phyloP scores from a whole-genome alignment of 345 rosid genomes.

The Citrus inodora region DNA sequence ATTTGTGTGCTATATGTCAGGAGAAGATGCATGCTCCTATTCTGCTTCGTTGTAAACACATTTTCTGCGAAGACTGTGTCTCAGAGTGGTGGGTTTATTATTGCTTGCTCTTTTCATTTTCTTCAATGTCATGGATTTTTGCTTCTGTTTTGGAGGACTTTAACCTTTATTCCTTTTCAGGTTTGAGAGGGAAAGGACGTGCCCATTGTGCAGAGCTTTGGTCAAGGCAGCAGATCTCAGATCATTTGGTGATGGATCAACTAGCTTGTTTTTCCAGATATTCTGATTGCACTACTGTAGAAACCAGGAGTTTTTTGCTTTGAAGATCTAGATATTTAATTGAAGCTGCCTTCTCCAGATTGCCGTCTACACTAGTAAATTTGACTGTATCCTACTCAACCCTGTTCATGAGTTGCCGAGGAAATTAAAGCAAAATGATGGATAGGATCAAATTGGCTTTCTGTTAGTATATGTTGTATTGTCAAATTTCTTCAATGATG shows the following conservation, averaged over 20 bases:
- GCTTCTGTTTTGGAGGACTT: slow-evolving; percentile 5
- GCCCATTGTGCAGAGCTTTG: slow-evolving; percentile 95
- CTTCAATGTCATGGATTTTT: background rate
- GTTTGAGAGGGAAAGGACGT: slow-evolving; percentile 98
- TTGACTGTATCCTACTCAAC: slow-evolving; percentile 17
- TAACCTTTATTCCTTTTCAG: slow-evolving; percentile 36
- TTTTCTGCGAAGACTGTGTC: slow-evolving; percentile 97
- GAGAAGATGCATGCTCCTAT: slow-evolving; percentile 98
- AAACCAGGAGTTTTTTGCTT: slow-evolving; percentile 14
- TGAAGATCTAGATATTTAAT: slow-evolving; percentile 12
- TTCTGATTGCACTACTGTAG: slow-evolving; percentile 35
- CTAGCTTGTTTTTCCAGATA: slow-evolving; percentile 92
- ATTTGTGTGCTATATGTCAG: slow-evolving; percentile 95
- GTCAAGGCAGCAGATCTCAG: slow-evolving; percentile 92
- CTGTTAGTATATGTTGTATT: slow-evolving; percentile 15
- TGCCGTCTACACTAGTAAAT: slow-evolving; percentile 18
- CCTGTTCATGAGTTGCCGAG: slow-evolving; percentile 7
- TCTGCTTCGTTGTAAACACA: slow-evolving; percentile 91
- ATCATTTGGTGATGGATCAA: slow-evolving; percentile 94
- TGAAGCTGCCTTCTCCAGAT: slow-evolving; percentile 22
- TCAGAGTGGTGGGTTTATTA: slow-evolving; percentile 77
- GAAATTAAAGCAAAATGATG: slow-evolving; percentile 13
- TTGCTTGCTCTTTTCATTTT: background rate
- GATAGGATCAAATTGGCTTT: slow-evolving; percentile 7
- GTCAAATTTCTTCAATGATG: background rate